These are phyloP conservation scores for Apocynum venetum DNA, from an alignment of 257 asterid species.

Conservation along the genomic window DNA sequence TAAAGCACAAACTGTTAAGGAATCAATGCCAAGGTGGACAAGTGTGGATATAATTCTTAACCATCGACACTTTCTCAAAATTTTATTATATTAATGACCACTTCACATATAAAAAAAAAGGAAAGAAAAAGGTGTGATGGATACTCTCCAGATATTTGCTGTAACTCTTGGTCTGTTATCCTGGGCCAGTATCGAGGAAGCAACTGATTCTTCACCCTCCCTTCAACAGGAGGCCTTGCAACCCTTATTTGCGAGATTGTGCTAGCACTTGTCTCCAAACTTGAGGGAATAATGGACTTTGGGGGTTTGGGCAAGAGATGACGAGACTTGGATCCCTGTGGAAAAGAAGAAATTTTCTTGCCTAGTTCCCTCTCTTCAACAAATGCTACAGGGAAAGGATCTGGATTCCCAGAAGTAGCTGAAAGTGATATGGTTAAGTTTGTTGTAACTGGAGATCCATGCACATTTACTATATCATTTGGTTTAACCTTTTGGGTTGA, in stretches of 20 bases:
- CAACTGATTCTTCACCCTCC: constrained; percentile 83
- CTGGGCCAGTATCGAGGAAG: constrained; percentile 99
- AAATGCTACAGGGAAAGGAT: constrained; percentile 28
- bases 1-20: constrained; percentile 49
- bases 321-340: constrained; percentile 55
- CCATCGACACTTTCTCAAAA: not conserved
- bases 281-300: constrained; percentile 43
- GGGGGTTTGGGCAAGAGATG: constrained; percentile 73
- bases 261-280: constrained; percentile 48
- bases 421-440: constrained; percentile 73
- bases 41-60: not conserved
- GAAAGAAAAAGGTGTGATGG: constrained; percentile 31
- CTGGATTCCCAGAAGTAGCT: constrained; percentile 39
- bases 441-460: constrained; percentile 52
- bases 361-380: constrained; percentile 53
- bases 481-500: constrained; percentile 29
- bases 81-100: not conserved
- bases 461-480: constrained; percentile 35
- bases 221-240: constrained; percentile 96
- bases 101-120: not conserved
- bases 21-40: constrained; percentile 20
- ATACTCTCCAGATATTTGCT: constrained; percentile 97
- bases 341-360: constrained; percentile 43
- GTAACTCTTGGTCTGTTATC: constrained; percentile 92
- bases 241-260: constrained; percentile 64